phyloP scores from a whole-genome alignment of 805 yeast genomes.

The Diddensiella transvaalensis region DNA sequence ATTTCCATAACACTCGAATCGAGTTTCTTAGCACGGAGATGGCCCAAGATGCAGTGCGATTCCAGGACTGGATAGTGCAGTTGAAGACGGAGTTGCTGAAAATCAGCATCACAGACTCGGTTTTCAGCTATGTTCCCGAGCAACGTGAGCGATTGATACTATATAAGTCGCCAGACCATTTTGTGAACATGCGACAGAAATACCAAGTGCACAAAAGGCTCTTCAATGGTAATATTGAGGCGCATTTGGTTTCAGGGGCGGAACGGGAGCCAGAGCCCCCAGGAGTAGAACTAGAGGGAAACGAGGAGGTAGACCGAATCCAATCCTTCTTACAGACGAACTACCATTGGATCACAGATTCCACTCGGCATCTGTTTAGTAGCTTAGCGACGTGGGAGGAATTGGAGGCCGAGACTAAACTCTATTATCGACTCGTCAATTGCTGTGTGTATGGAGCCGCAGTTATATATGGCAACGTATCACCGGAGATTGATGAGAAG shows the following conservation, averaged over 20 bases:
- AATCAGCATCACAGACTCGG: not conserved
- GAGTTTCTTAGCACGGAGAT: not conserved
- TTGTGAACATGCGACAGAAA: not conserved
- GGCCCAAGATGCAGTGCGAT: not conserved
- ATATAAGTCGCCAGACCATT: conserved; percentile 1
- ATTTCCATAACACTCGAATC: not conserved
- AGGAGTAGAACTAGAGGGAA: not conserved
- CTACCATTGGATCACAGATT: not conserved
- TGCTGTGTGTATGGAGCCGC: conserved; percentile 2
- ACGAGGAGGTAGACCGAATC: not conserved
- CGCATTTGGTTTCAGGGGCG: conserved; percentile 1
- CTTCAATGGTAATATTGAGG: not conserved
- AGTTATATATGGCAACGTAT: conserved; percentile 1
- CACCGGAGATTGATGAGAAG: not conserved
- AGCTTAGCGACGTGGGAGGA: not conserved
- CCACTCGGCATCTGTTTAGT: not conserved
- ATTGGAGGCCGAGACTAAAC: not conserved
- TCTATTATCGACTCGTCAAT: not conserved
- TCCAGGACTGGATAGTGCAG: conserved; percentile 1
- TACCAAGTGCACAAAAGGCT: not conserved
- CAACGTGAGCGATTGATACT: not conserved
- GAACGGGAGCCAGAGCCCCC: not conserved
- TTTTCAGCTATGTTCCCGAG: conserved; percentile 2
- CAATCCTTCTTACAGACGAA: not conserved
- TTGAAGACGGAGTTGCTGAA: not conserved